These are phyloP conservation scores for Tetracladium setigerum DNA, from an alignment of 495 filamentous ascomycete species.

Conservation along the genomic window DNA sequence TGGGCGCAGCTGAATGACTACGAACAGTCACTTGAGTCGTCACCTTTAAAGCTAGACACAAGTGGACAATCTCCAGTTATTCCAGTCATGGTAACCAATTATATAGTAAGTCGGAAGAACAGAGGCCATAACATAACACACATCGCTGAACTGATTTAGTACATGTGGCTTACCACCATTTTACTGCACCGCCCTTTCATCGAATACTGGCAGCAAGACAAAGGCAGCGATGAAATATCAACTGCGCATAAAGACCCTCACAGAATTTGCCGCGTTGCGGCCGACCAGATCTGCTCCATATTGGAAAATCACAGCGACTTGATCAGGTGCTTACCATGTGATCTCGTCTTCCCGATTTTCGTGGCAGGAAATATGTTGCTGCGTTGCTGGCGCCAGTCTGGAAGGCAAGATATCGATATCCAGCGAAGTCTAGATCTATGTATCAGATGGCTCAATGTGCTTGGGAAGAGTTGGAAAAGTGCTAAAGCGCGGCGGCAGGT, in stretches of 20 bases:
- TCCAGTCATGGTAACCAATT: constrained; percentile 16
- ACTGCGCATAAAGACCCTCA: constrained; percentile 8
- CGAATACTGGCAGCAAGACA: constrained; percentile 4
- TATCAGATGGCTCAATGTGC: constrained; percentile 16
- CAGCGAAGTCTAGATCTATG: constrained; percentile 13
- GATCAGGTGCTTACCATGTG: constrained; percentile 12
- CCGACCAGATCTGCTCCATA: constrained; percentile 10
- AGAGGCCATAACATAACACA: not conserved
- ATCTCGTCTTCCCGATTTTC: constrained; percentile 20
- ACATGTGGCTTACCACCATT: constrained; percentile 17
- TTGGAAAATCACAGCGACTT: constrained; percentile 17
- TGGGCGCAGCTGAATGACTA: constrained; percentile 12
- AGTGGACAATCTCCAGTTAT: constrained; percentile 8
- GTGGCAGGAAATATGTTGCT: constrained; percentile 17
- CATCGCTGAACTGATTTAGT: constrained; percentile 5
- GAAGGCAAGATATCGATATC: constrained; percentile 1
- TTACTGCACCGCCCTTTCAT: constrained; percentile 18
- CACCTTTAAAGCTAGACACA: constrained; percentile 18
- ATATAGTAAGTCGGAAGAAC: constrained; percentile 10
- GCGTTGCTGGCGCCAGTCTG: constrained; percentile 6
- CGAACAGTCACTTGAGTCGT: constrained; percentile 11
- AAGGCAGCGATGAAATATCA: not conserved
- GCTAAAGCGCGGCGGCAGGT: constrained; percentile 14
- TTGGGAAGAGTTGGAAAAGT: constrained; percentile 21
- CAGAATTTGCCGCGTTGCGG: constrained; percentile 13